These are phyloP conservation scores for Eustoma russellianum DNA, from an alignment of 257 asterid genomes.

Conservation along the genomic window DNA sequence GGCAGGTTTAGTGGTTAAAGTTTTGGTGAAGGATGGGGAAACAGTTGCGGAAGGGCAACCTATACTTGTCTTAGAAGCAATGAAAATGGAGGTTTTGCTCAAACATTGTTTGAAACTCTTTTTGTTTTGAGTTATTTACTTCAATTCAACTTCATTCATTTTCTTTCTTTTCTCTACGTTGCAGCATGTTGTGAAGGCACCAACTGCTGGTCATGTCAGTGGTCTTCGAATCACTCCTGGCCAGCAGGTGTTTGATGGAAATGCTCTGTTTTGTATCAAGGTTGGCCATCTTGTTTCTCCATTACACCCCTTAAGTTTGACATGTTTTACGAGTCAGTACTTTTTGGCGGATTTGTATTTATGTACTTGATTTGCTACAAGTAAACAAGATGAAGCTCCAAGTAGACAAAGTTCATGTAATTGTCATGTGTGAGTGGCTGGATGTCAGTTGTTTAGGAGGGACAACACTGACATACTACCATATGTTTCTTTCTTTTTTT, in stretches of 20 bases:
- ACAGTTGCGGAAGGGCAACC: slow-evolving; percentile 75
- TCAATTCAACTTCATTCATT: slow-evolving; percentile 5
- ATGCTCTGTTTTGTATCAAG: slow-evolving; percentile 53
- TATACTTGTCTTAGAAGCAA: slow-evolving; percentile 79
- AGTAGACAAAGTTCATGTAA: too few relatives aligned
- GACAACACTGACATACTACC: too few relatives aligned
- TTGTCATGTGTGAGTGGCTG: too few relatives aligned
- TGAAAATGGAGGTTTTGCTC: slow-evolving; percentile 92
- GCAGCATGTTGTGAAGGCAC: slow-evolving; percentile 92
- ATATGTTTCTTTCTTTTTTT: too few relatives aligned
- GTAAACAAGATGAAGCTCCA: too few relatives aligned
- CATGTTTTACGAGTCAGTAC: too few relatives aligned
- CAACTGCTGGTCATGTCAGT: slow-evolving; percentile 48
- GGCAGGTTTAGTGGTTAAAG: slow-evolving; percentile 91
- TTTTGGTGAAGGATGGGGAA: slow-evolving; percentile 61
- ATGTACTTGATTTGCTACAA: too few relatives aligned
- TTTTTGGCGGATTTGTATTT: too few relatives aligned
- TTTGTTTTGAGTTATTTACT: neutral
- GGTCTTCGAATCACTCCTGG: slow-evolving; percentile 68
- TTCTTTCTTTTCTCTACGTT: slow-evolving; percentile 6
- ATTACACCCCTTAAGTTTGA: too few relatives aligned
- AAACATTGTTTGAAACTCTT: neutral
- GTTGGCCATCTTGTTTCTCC: slow-evolving; percentile 22
- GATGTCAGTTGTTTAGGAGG: too few relatives aligned
- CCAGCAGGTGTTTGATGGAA: slow-evolving; percentile 78